Evolutionary conservation across 2,329 filamentous ascomycete species (phyloP).

Genomic region (Scedosporium boydii): DNA sequence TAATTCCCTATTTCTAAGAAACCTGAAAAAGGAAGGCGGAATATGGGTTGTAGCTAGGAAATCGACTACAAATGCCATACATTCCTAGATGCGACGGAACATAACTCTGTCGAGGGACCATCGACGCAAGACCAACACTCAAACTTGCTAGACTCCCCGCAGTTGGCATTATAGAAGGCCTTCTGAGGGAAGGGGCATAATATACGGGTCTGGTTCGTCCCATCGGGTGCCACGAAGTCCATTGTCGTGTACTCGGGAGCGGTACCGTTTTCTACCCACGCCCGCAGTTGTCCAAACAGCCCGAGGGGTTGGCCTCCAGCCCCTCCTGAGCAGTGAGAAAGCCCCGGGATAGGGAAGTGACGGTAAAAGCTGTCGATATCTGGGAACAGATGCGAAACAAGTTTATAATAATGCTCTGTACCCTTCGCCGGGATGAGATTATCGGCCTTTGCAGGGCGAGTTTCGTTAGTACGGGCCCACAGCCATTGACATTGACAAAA

Average conservation of each 20-base stretch:
- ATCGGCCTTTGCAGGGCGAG: background rate
- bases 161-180: background rate
- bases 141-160: background rate
- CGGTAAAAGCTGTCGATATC: background rate
- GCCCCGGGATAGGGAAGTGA: background rate
- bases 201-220: background rate
- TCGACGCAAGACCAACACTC: background rate
- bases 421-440: background rate
- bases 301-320: background rate
- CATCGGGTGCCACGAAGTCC: background rate
- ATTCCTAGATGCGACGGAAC: background rate
- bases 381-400: background rate
- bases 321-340: background rate
- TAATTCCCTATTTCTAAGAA: too few species aligned
- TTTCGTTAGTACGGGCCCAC: background rate
- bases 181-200: background rate
- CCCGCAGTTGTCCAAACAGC: background rate
- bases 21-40: too few species aligned
- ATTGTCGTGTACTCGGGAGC: background rate
- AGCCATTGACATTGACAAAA: background rate
- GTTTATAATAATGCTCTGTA: background rate
- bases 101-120: background rate
- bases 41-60: too few species aligned
- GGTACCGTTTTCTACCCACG: background rate
- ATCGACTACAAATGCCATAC: background rate